Base-by-base conservation (phyloP, 805 yeast genomes). In the Starmerella bombicola region DNA sequence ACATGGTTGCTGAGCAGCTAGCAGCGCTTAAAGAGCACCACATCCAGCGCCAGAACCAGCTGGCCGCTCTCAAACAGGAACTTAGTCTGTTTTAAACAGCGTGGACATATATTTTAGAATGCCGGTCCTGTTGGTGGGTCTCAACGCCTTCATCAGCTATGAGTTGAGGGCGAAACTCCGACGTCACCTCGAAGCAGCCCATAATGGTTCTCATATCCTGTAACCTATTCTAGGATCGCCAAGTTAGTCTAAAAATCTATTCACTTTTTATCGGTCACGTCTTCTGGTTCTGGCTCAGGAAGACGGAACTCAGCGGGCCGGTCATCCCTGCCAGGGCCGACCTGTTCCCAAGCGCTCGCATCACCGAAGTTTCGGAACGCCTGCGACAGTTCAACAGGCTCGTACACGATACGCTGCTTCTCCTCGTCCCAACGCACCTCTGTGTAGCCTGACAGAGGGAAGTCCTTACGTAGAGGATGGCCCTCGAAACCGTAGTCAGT, bases 361-460 rank as follows among this genome's bases (percentile, higher is more conserved):
- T 93, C 94, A 35, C 81, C 93, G 66, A 83, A 83, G 68, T 81
- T 80, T 69, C 94, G 76, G 76, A 83, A 83, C 12, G 93, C 94
- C 66, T 83, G 94, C 24, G 93, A 80, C 60, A 83, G 70, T 67
- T 83, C 94, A 57, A 83, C 70, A 31, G 94, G 94, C 64, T 81
- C 93, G 62, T 83, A 83, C 16, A 83, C 82, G 42, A 83, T 76
- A 60, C 94, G 74, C 69, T 82, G 76, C 71, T 83, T 83, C 63
- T 83, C 93, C 60, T 82, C 84, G 62, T 83, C 94, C 64, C 81
- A 83, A 58, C 86, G 73, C 30, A 82, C 83, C 66, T 83, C 94
- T 35, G 91, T 81, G 65, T 81, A 83, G 42, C 94, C 94, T 30
- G 91, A 80, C 32, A 88, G 77, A 53, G 94, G 94, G 79, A 83